These are phyloP conservation scores for Lyophyllum atratum DNA, from an alignment of 768 basidiomycete species.

Conservation along the genomic window DNA sequence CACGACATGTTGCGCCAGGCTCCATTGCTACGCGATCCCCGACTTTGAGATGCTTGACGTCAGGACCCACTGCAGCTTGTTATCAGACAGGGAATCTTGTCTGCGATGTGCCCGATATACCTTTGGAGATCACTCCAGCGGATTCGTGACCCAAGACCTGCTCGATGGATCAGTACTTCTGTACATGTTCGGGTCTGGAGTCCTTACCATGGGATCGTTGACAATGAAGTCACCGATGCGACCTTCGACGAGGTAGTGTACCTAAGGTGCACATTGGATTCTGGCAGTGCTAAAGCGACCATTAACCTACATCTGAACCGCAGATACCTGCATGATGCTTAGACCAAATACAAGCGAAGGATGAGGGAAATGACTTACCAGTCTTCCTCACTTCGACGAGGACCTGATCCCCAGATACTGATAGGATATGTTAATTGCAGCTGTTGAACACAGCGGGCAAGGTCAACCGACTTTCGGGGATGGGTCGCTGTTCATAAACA, in stretches of 20 bases:
- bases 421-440: slow-evolving; percentile 9
- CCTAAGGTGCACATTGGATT: slow-evolving; percentile 38
- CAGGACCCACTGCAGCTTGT: slow-evolving; percentile 60
- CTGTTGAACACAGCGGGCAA: neutral
- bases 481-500: slow-evolving; percentile 70
- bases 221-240: slow-evolving; percentile 82
- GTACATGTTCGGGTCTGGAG: neutral
- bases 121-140: slow-evolving; percentile 72
- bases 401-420: slow-evolving; percentile 77
- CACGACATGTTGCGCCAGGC: slow-evolving; percentile 83
- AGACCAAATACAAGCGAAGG: slow-evolving; percentile 4
- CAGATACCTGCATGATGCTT: slow-evolving; percentile 67
- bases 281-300: slow-evolving; percentile 11
- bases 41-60: slow-evolving; percentile 72
- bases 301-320: slow-evolving; percentile 73
- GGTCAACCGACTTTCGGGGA: slow-evolving; percentile 61
- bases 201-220: slow-evolving; percentile 70
- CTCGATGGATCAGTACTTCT: slow-evolving; percentile 50
- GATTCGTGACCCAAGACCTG: slow-evolving; percentile 97
- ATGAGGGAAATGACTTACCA: slow-evolving; percentile 43
- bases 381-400: slow-evolving; percentile 92
- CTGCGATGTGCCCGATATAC: slow-evolving; percentile 31
- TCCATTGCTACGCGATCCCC: slow-evolving; percentile 93
- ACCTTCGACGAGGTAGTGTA: slow-evolving; percentile 80
- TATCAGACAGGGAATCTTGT: neutral